Evolutionary conservation across 2,329 filamentous ascomycete genomes (phyloP), one percentile per base, ranked within the genome.

Genomic region (Paecilomyces fulvus): DNA sequence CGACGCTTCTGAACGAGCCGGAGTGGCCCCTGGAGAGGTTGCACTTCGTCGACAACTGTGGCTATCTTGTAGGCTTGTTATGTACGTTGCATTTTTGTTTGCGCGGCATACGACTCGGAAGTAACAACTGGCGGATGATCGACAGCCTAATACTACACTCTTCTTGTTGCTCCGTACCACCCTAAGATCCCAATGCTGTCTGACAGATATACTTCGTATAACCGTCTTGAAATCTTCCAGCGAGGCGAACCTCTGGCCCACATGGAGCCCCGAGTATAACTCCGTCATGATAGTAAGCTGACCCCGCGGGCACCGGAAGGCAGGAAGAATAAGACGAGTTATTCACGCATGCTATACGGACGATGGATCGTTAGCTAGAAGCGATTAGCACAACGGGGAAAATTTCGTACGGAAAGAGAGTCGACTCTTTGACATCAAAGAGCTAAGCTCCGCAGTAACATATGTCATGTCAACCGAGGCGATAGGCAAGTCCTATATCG

Each of bases 141-240:
- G 69, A 60, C 71, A 74, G 30, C 71, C 70, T 54, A 74, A 66
- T n/a, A 73, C 70, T 52, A 73, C 71, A 49, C 70, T 73, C 54
- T 74, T 73, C 58, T 71, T 72, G 57, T 74, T 73, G 62, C 71
- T 74, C 51, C 71, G 67, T 52, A 69, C 65, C 37, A 74, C 71
- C 30, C 71, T 68, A 43, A 74, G 67, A 56, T 73, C 71, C 72
- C 72, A 74, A 56, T 73, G 70, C 49, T 73, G 71, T 20, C 69
- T 64, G 31, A 74, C 71, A n/a, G 72, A 74, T 57, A 73, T 72
- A 58, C 64, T 72, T 53, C 71, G 70, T 56, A 73, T 68, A 53
- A 68, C 64, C 43, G 64, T 63, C 57, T 73, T 73, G 60, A 74
- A 73, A 3, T 72, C 70, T 52, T 74, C 71, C 58, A 74, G 58